These are phyloP conservation scores for Pichia ethanolica DNA, from an alignment of 805 yeast genomes.

Conservation along the genomic window DNA sequence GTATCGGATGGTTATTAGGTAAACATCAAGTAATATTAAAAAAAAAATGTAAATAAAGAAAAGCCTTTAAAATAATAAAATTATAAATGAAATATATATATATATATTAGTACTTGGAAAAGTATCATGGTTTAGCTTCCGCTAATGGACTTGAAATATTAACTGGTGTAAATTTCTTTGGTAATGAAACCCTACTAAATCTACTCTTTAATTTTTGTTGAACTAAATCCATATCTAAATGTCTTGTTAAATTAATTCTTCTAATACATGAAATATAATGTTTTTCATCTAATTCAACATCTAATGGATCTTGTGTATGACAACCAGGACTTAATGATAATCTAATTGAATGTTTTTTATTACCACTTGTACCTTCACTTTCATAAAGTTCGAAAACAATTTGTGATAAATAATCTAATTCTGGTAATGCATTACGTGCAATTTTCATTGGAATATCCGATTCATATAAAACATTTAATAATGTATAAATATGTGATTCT, in stretches of 20 bases:
- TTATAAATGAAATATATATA: no score
- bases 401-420: constrained; percentile 90
- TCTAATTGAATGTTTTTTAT: constrained; percentile 82
- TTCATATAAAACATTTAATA: constrained; percentile 84
- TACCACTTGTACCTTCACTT: constrained; percentile 53
- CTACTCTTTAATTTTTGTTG: constrained; percentile 72
- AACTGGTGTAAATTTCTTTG: constrained; percentile 86
- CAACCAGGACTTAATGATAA: constrained; percentile 96
- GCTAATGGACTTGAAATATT: constrained; percentile 57
- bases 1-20: constrained; percentile 10
- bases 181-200: constrained; percentile 81
- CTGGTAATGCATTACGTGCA: constrained; percentile 92
- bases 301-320: constrained; percentile 95
- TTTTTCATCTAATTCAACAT: constrained; percentile 90
- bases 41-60: not conserved
- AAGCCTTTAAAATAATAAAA: no score
- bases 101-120: not conserved
- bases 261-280: constrained; percentile 97
- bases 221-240: constrained; percentile 85
- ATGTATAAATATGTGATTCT: constrained; percentile 93
- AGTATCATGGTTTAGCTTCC: constrained; percentile 12
- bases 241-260: constrained; percentile 81
- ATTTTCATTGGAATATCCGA: constrained; percentile 92
- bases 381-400: constrained; percentile 91
- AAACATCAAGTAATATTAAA: not conserved